Evolutionary conservation across 371 early-diverging fungal species (phyloP).

Genomic region (Mortierella sp.): DNA sequence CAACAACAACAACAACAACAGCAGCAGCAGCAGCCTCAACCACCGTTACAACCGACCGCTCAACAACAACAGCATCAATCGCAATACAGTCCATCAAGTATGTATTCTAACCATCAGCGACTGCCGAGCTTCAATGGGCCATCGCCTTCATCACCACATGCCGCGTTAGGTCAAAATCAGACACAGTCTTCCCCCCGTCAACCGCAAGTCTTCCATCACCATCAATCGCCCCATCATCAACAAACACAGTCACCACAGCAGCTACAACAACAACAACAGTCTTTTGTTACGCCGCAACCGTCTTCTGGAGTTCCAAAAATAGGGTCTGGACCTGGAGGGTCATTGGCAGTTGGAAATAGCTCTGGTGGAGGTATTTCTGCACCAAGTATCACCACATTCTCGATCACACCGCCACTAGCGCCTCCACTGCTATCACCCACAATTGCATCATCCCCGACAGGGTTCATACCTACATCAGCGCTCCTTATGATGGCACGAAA

Average conservation of each 20-base stretch:
- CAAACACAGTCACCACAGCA: background rate
- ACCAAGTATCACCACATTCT: slow-evolving; percentile 3
- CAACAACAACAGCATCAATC: slow-evolving; percentile 12
- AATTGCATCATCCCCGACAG: slow-evolving; percentile 19
- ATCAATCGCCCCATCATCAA: background rate
- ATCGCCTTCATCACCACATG: slow-evolving; percentile 4
- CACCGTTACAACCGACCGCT: slow-evolving; percentile 2
- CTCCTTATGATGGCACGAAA: slow-evolving; percentile 21
- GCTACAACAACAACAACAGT: background rate
- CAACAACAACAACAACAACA: slow-evolving; percentile 14
- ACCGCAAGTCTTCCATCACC: background rate
- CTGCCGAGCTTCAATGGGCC: slow-evolving; percentile 14
- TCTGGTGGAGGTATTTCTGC: background rate
- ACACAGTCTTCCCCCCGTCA: background rate
- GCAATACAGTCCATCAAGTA: slow-evolving; percentile 5
- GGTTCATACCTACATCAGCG: slow-evolving; percentile 24
- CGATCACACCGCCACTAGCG: slow-evolving; percentile 8
- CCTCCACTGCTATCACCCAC: slow-evolving; percentile 20
- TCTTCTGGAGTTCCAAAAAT: background rate
- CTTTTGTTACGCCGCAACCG: background rate
- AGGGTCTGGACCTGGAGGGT: background rate
- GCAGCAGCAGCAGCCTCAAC: slow-evolving; percentile 7
- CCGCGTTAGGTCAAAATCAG: background rate
- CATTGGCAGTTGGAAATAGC: background rate
- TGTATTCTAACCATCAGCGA: slow-evolving; percentile 8